These are phyloP conservation scores for Astrothelium subdiscretum DNA, from an alignment of 495 filamentous ascomycete genomes.

Conservation along the genomic window DNA sequence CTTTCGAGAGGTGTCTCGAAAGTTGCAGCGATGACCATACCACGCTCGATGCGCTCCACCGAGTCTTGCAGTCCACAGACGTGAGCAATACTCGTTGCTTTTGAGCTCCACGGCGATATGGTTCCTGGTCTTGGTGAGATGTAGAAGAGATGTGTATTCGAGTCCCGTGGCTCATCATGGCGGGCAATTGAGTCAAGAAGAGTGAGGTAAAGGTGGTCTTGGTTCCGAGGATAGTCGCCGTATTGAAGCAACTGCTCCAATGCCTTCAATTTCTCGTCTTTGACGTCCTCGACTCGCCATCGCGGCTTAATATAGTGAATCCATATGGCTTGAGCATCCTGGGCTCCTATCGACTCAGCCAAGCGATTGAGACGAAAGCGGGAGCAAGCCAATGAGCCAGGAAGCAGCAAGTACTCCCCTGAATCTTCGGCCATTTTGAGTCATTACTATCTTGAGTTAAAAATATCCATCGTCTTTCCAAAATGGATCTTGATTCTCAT, in stretches of 20 bases:
- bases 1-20: conserved; percentile 36
- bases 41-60: conserved; percentile 79
- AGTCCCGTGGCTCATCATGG: conserved; percentile 29
- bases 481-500: not conserved
- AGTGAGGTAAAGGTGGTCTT: conserved; percentile 23
- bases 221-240: conserved; percentile 39
- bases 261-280: conserved; percentile 31
- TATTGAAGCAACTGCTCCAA: conserved; percentile 53
- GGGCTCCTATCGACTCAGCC: conserved; percentile 35
- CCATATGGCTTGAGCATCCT: conserved; percentile 49
- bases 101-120: conserved; percentile 94
- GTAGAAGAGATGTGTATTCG: conserved; percentile 43
- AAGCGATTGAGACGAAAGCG: conserved; percentile 29
- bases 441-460: not conserved
- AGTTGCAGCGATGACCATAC: conserved; percentile 55
- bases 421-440: not conserved
- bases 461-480: not conserved
- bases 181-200: conserved; percentile 24
- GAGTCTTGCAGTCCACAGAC: conserved; percentile 70
- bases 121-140: conserved; percentile 69
- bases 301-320: conserved; percentile 41
- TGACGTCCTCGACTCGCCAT: conserved; percentile 13
- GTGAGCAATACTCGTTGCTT: conserved; percentile 84
- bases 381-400: conserved; percentile 28
- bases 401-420: conserved; percentile 16